Base-by-base conservation (phyloP, 441 rosid species). In the Mallotus repandus region DNA sequence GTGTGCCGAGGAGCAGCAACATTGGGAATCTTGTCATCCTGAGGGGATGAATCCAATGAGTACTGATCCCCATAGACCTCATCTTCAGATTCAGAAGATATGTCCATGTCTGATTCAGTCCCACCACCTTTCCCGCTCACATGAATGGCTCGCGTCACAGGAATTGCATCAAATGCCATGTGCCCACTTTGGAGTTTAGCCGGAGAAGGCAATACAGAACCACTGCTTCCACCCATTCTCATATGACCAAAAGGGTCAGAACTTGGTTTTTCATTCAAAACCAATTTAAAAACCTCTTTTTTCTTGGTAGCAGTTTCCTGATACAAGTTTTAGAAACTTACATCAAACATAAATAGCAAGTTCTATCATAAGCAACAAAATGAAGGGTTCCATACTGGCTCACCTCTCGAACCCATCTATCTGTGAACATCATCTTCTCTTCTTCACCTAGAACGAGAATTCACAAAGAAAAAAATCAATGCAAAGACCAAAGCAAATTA, bases 101-200 rank as follows among this genome's bases (percentile, higher is more conserved):
- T 81, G 67, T 89, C 91, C 89, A 87, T 88, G 70, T 94, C 98
- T 56, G 98, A 91, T 74, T 78, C 90, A 2, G 87, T 84, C 19
- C 82, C 81, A 72, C 82, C 79, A 65, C 70, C 78, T 65, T 80
- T 66, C 49, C 53, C 77, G 60, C 76, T 79, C 50, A 71, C 77
- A 58, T 64, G 83, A 73, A 83, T 71, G n/a, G 60, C 45, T 14
- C 54, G 69, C 29, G 91, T 76, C 53, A 70, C 78, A 1, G 76
- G 78, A 56, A 86, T 70, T 10, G 76, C 79, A 65, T 74, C 77
- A 0, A 85, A 72, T 19, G 90, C 78, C 53, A 84, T 84, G 79
- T 69, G 84, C 49, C 85, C 85, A 25, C 81, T 78, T 19, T 53
- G 71, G 68, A 84, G 83, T 66, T 78, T 86, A 0, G 80, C 61